Conservation (phyloP, 306 rosid genomes). For the Cucumis cinereus region DNA sequence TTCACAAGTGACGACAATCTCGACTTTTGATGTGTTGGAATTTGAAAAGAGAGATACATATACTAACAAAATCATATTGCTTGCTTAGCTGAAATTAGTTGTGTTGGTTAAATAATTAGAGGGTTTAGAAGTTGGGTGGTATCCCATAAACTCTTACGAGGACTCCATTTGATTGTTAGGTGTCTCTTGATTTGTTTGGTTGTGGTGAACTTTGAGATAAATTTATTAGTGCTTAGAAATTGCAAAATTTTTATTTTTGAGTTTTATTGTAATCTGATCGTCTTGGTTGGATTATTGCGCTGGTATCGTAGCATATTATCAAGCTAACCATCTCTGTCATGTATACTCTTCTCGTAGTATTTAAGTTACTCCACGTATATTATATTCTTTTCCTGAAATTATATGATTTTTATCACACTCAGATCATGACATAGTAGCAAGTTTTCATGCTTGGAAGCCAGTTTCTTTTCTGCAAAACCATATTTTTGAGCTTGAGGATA, state of each 20-base stretch:
- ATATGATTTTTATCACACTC: conserved; percentile 8
- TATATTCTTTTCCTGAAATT: neutral
- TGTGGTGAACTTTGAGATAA: neutral
- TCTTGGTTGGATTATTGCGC: neutral
- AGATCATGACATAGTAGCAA: conserved; percentile 74
- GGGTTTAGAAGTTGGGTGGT: neutral
- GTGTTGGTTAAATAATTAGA: neutral
- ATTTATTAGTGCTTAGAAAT: neutral
- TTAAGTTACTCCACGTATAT: neutral
- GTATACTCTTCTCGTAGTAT: neutral
- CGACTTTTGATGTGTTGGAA: neutral
- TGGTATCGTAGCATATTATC: too few relatives aligned
- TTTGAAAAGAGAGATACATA: neutral
- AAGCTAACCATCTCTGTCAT: neutral
- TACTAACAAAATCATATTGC: neutral
- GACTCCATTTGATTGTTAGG: neutral
- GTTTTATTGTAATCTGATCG: neutral
- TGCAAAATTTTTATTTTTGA: neutral
- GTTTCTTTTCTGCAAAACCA: conserved; percentile 47
- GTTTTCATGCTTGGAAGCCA: conserved; percentile 42
- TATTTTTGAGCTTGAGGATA: conserved; percentile 40
- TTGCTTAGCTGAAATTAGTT: neutral
- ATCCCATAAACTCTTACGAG: neutral
- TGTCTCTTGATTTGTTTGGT: neutral
- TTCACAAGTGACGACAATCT: neutral